These are phyloP conservation scores for Rubroshorea leprosula DNA, from an alignment of 345 rosid species.

Conservation along the genomic window DNA sequence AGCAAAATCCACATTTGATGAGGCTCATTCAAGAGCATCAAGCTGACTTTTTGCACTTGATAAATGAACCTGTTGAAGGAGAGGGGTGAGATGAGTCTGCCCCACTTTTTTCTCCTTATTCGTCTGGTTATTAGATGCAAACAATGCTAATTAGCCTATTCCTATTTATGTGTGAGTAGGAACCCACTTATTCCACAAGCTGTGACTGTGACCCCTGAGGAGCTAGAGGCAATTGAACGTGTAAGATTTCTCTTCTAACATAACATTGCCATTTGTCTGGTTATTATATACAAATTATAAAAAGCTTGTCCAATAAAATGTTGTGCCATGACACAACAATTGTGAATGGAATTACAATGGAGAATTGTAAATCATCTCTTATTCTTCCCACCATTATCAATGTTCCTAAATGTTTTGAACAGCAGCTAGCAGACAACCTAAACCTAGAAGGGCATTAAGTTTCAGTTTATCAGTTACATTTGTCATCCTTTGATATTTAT, in stretches of 20 bases:
- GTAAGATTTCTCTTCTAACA: conserved; percentile 28
- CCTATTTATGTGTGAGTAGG: conserved; percentile 29
- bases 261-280: too few relatives aligned
- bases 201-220: conserved; percentile 77
- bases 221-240: conserved; percentile 86
- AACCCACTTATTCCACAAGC: conserved; percentile 71
- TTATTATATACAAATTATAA: too few relatives aligned
- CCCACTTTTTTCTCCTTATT: background rate
- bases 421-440: too few relatives aligned
- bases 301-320: too few relatives aligned
- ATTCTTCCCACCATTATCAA: too few relatives aligned
- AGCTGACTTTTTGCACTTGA: conserved; percentile 71
- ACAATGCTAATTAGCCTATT: background rate
- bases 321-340: too few relatives aligned
- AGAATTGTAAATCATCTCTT: too few relatives aligned
- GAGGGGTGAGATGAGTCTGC: conserved; percentile 49
- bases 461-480: too few relatives aligned
- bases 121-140: background rate
- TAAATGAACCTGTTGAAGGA: conserved; percentile 78
- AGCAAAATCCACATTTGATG: conserved; percentile 76
- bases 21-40: conserved; percentile 83
- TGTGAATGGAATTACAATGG: too few relatives aligned
- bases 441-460: too few relatives aligned
- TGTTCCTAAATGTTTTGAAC: too few relatives aligned
- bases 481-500: too few relatives aligned